A percentile compares a stretch with the other conserved stretches of the same genome.
Conservation (phyloP, 352 stramenopile genomes). For the Phytophthora cryptogea region DNA sequence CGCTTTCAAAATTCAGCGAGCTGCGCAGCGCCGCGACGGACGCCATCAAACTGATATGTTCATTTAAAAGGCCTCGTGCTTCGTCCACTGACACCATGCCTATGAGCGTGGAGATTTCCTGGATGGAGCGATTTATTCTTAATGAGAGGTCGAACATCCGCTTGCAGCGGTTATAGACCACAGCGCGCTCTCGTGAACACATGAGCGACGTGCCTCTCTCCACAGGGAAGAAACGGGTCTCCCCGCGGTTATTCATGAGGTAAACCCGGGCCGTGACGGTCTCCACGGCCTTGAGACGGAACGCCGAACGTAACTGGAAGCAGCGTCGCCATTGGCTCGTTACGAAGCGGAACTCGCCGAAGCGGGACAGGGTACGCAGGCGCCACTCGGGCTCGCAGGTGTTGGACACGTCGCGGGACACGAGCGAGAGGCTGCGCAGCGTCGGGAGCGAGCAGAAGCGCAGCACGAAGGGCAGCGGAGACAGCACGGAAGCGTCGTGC, state of each 20-base stretch:
- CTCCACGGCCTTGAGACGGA: constrained; percentile 63
- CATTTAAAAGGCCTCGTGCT: constrained; percentile 72
- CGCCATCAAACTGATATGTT: constrained; percentile 86
- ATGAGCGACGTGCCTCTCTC: constrained; percentile 62
- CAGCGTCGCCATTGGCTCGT: constrained; percentile 64
- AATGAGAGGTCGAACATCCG: constrained; percentile 88
- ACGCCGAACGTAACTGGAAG: constrained; percentile 67
- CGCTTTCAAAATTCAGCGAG: constrained; percentile 86
- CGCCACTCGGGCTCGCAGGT: constrained; percentile 72
- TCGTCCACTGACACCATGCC: constrained; percentile 84
- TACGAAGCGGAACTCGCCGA: constrained; percentile 55
- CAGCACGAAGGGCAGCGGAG: constrained; percentile 57
- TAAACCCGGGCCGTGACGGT: constrained; percentile 74
- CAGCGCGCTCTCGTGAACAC: constrained; percentile 75
- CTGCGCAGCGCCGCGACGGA: constrained; percentile 73
- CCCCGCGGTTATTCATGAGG: constrained; percentile 79
- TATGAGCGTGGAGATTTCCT: constrained; percentile 86
- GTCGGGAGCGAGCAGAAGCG: constrained; percentile 49
- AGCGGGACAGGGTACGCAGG: constrained; percentile 52
- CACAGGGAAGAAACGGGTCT: constrained; percentile 72
- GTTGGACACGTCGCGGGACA: constrained; percentile 44
- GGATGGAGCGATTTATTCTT: constrained; percentile 87
- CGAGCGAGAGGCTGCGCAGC: constrained; percentile 49
- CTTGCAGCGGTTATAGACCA: constrained; percentile 85
- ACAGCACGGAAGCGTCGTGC: constrained; percentile 21